Percentiles rank a stretch among this genome's conserved stretches.
phyloP scores from a whole-genome alignment of 2,329 filamentous ascomycete genomes.

The Claviceps lovelessii region DNA sequence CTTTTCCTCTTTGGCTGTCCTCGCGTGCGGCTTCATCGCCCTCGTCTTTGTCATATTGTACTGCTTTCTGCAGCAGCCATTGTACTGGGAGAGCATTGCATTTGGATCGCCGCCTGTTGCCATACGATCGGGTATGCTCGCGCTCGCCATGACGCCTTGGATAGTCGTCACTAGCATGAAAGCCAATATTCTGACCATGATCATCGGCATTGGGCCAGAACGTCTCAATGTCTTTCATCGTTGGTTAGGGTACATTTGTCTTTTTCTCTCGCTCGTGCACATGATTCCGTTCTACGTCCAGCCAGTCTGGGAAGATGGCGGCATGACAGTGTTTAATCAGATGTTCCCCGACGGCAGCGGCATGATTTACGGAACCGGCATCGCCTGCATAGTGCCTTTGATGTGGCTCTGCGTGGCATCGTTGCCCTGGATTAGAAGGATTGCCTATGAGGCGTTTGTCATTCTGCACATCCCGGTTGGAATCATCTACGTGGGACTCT shows the following conservation, averaged over 20 bases:
- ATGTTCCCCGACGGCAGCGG: constrained; percentile 52
- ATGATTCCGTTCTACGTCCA: constrained; percentile 82
- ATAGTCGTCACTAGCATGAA: constrained; percentile 84
- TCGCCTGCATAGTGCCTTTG: constrained; percentile 68
- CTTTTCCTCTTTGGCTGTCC: constrained; percentile 66
- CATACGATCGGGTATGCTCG: constrained; percentile 79
- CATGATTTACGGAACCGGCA: constrained; percentile 72
- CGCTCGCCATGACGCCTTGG: constrained; percentile 84
- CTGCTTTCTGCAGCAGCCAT: constrained; percentile 72
- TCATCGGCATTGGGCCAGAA: constrained; percentile 87
- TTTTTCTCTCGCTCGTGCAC: constrained; percentile 72
- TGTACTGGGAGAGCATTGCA: constrained; percentile 77
- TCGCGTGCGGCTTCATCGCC: constrained; percentile 52
- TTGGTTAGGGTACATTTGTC: constrained; percentile 77
- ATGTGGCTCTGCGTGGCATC: constrained; percentile 76
- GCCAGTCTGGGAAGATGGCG: constrained; percentile 69
- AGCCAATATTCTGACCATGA: constrained; percentile 66
- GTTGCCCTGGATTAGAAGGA: constrained; percentile 58
- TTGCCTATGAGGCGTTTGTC: constrained; percentile 77
- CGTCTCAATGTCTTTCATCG: constrained; percentile 84
- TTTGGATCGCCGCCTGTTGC: constrained; percentile 81
- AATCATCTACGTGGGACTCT: constrained; percentile 62
- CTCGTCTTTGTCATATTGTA: constrained; percentile 64
- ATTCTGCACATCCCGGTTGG: constrained; percentile 70
- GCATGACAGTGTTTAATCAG: constrained; percentile 52